phyloP scores from a whole-genome alignment of 2,329 filamentous ascomycete species.

The Cytospora piceae region DNA sequence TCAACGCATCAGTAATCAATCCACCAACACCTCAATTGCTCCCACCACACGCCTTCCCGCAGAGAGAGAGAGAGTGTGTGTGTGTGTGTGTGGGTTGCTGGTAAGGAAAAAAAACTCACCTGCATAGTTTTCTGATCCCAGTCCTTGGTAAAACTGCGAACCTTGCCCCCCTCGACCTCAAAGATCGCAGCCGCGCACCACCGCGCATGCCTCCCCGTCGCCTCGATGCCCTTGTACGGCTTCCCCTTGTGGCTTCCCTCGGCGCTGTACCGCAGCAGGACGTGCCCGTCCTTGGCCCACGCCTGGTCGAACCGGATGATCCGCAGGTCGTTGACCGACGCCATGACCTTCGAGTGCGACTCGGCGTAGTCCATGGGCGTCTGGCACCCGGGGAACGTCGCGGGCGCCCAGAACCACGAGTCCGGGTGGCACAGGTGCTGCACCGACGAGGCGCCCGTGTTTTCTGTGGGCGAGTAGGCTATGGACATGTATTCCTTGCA shows the following conservation, averaged over 20 bases:
- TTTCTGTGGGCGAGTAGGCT: slow-evolving; percentile 25
- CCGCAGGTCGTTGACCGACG: slow-evolving; percentile 32
- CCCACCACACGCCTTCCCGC: not conserved
- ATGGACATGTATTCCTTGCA: slow-evolving; percentile 29
- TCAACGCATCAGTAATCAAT: not conserved
- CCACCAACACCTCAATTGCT: not conserved
- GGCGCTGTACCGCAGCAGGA: slow-evolving; percentile 35
- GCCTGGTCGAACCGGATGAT: slow-evolving; percentile 35
- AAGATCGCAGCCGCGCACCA: slow-evolving; percentile 34
- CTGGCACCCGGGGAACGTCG: slow-evolving; percentile 28
- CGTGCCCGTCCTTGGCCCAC: slow-evolving; percentile 35
- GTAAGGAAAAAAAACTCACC: slow-evolving; percentile 4
- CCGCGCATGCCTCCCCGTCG: slow-evolving; percentile 31
- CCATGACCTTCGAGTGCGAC: slow-evolving; percentile 34
- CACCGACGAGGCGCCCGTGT: slow-evolving; percentile 25
- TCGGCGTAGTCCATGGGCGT: slow-evolving; percentile 33
- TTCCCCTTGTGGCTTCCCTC: slow-evolving; percentile 34
- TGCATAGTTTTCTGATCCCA: slow-evolving; percentile 31
- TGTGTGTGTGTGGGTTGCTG: too few species aligned
- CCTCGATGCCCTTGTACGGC: slow-evolving; percentile 34
- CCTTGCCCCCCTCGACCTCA: slow-evolving; percentile 33
- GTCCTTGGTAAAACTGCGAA: slow-evolving; percentile 28
- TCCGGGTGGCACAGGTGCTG: slow-evolving; percentile 27
- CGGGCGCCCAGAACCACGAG: slow-evolving; percentile 28
- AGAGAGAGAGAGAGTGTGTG: not conserved